Conservation (phyloP, 306 rosid genomes). For the Prunus campanulata region DNA sequence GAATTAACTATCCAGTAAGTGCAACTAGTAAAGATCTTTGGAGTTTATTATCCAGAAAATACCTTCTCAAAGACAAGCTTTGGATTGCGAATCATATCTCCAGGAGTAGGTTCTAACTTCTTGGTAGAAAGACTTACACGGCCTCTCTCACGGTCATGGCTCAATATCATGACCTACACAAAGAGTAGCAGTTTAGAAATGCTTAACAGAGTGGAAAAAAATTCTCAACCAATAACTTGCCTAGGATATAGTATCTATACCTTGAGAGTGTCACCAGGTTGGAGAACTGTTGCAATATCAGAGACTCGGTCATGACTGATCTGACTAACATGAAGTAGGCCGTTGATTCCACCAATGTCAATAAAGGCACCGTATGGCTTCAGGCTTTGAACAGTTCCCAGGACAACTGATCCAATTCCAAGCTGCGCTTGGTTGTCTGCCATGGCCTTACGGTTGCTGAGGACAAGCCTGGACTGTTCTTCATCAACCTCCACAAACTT, state of each 20-base stretch:
- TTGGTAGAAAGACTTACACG: constrained; percentile 94
- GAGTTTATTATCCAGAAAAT: constrained; percentile 30
- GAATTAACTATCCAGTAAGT: neutral
- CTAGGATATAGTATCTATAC: constrained; percentile 34
- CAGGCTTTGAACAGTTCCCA: constrained; percentile 87
- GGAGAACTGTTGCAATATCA: constrained; percentile 86
- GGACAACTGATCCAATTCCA: constrained; percentile 94
- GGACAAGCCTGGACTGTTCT: constrained; percentile 85
- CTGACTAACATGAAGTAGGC: constrained; percentile 99
- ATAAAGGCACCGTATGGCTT: constrained; percentile 97
- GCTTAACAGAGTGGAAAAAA: constrained; percentile 7
- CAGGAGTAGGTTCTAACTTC: constrained; percentile 96
- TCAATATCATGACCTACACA: constrained; percentile 89
- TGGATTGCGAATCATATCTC: constrained; percentile 98
- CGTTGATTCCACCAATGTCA: constrained; percentile 96
- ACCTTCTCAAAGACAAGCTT: constrained; percentile 95
- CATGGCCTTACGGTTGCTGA: constrained; percentile 96
- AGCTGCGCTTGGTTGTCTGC: constrained; percentile 94
- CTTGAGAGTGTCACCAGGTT: constrained; percentile 93
- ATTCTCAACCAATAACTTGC: constrained; percentile 12
- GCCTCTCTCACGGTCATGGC: constrained; percentile 93
- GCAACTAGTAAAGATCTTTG: neutral
- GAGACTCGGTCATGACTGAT: constrained; percentile 93
- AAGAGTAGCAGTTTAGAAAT: constrained; percentile 21
- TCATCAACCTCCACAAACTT: constrained; percentile 97